Evolutionary conservation across 306 rosid species (phyloP), one percentile per base, ranked within the genome.

Genomic region (Coriaria nepalensis): DNA sequence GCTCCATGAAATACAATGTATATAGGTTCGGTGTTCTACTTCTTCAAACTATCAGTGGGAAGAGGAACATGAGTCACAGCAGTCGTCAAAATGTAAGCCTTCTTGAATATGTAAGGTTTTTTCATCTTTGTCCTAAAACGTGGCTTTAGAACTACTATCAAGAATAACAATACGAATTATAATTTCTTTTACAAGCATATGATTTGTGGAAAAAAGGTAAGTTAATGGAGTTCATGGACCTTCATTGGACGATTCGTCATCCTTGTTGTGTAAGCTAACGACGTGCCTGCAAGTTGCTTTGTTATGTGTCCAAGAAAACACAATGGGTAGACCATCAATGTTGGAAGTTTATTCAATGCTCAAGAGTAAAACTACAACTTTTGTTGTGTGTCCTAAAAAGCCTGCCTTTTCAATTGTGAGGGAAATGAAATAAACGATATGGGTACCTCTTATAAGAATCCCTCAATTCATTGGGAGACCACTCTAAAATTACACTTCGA

Each of bases 31-130:
- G 75, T 13, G 57, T 73, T 15, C 49, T 71, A 4, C 70, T 71
- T 20, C 49, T 70, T 5, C 75, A 71, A 33, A 71, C 64, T n/a
- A 63, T 76, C 10, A 64, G 82, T 57, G 73, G 73, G 11, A 64
- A 42, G 47, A 66, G 36, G 53, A 52, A 2, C 14, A 2, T 43
- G 33, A 2, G 6, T 0, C 7, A 67, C 34, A 69, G 77, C 7
- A 7, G 13, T 4, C 6, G 37, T 8, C 60, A 63, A 49, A 15
- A 47, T 29, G 8, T 60, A 6, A 48, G 39, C 51, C 56, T 70
- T 40, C 37, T 55, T 6, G 74, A 70, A 5, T 70, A 57, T 43
- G 80, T 70, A 47, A 55, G 73, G 47, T 35, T 40, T 40, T 2
- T 55, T 13, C 7, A 45, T 29, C n/a, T 9, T 0, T 5, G 6